Base-by-base conservation (phyloP, 164 flowering plant species). In the Protea cynaroides region DNA sequence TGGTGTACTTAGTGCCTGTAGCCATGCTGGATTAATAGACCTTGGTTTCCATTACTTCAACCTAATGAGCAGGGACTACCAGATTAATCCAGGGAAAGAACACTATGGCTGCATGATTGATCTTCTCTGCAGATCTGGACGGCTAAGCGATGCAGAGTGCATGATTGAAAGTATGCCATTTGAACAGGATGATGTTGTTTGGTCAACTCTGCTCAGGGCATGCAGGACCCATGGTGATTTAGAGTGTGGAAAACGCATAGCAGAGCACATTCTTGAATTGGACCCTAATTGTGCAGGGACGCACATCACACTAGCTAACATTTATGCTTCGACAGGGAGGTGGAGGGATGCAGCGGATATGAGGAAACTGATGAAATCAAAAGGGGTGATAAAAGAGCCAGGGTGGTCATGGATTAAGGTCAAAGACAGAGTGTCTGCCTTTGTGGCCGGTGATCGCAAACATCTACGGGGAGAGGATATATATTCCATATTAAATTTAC, bases 91-190 rank as follows among this genome's bases (percentile, higher is more conserved):
- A 24, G 78, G 86, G 43, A 92, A 82, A 74, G 90, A 92, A 68
- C 98, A 92, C 69, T 92, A 85, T 76, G 98, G 96, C 12, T 90
- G 96, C 78, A 83, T 90, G 87, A 70, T 90, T 64, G 95, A 92
- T 77, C 96, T 92, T 51, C 82, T 92, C 15, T 85, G 90, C 57
- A 76, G 95, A 67, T 85, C 88, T 65, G 98, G 95, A 56, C 69
- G 82, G 58, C 74, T 92, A 52, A 76, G 43, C 14, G 95, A 90
- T 38, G 98, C 95, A 55, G 93, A 86, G 72, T 34, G 67, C 62
- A 82, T 90, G 87, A 89, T 92, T 22, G 72, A 66, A 46, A 79
- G 60, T 52, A 92, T 92, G 96, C 96, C 98, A 52, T 79, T 71
- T 63, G 69, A 81, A 63, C 69, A 64, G 25, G 93, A 92, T 68